Evolutionary conservation across 2,329 filamentous ascomycete species (phyloP).

Genomic region (Verticillium albo-atrum): DNA sequence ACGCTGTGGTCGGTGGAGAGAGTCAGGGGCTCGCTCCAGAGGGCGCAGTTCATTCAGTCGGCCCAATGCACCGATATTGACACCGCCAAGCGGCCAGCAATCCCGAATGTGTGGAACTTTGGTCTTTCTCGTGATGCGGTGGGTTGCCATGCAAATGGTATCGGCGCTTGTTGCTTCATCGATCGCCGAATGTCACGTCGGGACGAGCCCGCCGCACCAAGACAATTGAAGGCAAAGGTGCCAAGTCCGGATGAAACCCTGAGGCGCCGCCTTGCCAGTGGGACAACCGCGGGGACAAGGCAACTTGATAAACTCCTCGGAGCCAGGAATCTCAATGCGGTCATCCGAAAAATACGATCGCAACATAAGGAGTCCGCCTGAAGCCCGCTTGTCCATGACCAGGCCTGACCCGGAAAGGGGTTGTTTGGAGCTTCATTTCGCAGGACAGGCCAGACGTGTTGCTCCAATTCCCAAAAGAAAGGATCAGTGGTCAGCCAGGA

Average conservation of each 20-base stretch:
- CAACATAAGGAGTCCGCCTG: too few relatives aligned
- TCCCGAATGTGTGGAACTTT: neutral
- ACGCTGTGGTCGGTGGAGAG: neutral
- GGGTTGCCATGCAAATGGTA: neutral
- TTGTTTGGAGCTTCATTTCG: too few relatives aligned
- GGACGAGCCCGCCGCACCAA: neutral
- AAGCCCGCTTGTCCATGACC: too few relatives aligned
- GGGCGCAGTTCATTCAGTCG: neutral
- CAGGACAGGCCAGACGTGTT: too few relatives aligned
- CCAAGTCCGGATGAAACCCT: neutral
- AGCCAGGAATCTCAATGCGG: neutral
- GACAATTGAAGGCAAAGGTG: neutral
- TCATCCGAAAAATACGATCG: too few relatives aligned
- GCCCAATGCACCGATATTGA: neutral
- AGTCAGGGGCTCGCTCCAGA: neutral
- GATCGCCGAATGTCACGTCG: neutral
- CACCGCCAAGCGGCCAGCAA: neutral
- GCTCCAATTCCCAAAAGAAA: too few relatives aligned
- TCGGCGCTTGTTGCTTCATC: neutral
- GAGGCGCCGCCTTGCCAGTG: neutral
- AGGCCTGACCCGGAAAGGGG: too few relatives aligned
- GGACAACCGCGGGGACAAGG: too few relatives aligned
- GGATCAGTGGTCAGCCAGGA: too few relatives aligned
- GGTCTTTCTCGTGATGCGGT: neutral
- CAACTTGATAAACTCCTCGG: neutral